A percentile compares a stretch with the other conserved stretches of the same genome.
phyloP scores from a whole-genome alignment of 345 rosid genomes.

The Euclidium syriacum region DNA sequence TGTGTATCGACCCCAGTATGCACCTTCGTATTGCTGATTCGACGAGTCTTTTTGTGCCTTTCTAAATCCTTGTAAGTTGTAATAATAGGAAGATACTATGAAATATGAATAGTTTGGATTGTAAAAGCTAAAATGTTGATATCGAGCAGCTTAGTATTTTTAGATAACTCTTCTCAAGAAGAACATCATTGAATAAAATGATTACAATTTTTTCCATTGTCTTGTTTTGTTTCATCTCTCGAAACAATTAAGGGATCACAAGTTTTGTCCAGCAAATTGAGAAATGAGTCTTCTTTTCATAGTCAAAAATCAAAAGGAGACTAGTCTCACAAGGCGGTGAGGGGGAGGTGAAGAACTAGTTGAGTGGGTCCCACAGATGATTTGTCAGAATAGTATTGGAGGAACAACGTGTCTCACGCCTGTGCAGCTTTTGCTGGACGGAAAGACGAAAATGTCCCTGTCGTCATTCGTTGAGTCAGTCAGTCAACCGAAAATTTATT shows the following conservation, averaged over 20 bases:
- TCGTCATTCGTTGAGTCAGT: conserved; percentile 19
- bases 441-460: conserved; percentile 1
- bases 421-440: not conserved
- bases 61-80: not conserved
- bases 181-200: not conserved
- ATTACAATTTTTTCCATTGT: not conserved
- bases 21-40: conserved; percentile 57
- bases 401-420: conserved; percentile 15
- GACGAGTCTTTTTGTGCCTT: not conserved
- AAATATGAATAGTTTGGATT: not conserved
- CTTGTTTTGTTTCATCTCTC: too few relatives aligned
- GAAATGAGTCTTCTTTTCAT: not conserved
- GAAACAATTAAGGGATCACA: not conserved
- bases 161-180: not conserved
- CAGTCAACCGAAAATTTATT: conserved; percentile 9
- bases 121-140: conserved; percentile 6
- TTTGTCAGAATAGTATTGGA: not conserved
- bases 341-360: not conserved
- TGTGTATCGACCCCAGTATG: conserved; percentile 51
- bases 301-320: conserved; percentile 13
- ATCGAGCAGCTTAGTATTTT: not conserved
- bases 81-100: not conserved
- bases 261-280: not conserved
- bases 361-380: conserved; percentile 17
- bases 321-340: conserved; percentile 20